Evolutionary conservation across 2,329 filamentous ascomycete species (phyloP).

Genomic region (Colletotrichum agaves): DNA sequence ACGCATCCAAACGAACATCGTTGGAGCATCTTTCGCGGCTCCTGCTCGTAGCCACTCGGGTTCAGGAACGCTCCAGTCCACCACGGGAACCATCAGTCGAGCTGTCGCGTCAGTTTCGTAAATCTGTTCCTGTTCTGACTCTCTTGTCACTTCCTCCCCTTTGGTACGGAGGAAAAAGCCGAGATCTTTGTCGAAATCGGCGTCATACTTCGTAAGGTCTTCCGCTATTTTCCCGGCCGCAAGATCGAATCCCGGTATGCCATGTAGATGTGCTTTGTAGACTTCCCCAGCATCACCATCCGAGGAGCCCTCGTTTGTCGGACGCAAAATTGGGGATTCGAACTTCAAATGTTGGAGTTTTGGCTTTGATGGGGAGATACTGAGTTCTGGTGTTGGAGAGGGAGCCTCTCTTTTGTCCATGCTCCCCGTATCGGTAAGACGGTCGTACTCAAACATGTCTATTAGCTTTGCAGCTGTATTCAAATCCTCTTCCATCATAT

Average conservation of each 20-base stretch:
- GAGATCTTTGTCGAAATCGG: conserved; percentile 42
- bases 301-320: background rate
- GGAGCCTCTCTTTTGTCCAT: background rate
- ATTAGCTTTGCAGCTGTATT: conserved; percentile 25
- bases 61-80: conserved; percentile 42
- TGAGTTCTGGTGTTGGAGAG: no score
- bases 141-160: conserved; percentile 21
- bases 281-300: background rate
- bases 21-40: conserved; percentile 37
- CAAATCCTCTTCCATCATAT: conserved; percentile 33
- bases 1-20: conserved; percentile 40
- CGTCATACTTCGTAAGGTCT: background rate
- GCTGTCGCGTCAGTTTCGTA: conserved; percentile 41
- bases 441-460: background rate
- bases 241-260: background rate
- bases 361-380: background rate
- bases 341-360: background rate
- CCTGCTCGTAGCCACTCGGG: conserved; percentile 40
- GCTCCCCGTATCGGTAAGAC: background rate
- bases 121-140: conserved; percentile 45
- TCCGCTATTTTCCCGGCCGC: background rate
- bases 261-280: background rate
- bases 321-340: background rate
- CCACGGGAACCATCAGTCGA: conserved; percentile 44
- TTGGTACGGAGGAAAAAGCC: conserved; percentile 38